Base-by-base conservation (phyloP, 2,329 filamentous ascomycete species). In the Trichoderma sp. region DNA sequence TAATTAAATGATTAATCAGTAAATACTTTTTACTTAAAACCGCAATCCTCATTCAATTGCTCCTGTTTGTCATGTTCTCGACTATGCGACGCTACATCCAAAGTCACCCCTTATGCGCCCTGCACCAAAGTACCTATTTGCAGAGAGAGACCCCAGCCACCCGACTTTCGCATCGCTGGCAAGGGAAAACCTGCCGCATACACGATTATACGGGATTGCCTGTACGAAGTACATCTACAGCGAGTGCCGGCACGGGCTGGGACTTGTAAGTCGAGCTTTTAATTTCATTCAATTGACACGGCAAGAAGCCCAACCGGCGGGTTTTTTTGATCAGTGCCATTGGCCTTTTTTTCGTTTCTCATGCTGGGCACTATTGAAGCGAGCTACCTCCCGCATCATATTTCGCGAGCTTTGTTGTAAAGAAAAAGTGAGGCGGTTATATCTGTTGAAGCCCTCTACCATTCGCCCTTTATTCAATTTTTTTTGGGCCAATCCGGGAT, bases 61-160 rank as follows among this genome's bases (percentile, higher is more conserved):
- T 21, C 27, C 16, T 19, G 5, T 14, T 4, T 16, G 19, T 1
- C 31, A 5, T 3, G 8, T 21, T 11, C 6, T 27, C 13, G 10
- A 11, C 31, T 16, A 61, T 55, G 47, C 24, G 31, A 43, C 24
- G 11, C 27, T 27, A 13, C 31, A 13, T 21, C 33, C 21, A 19
- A 68, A 52, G 76, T 76, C 70, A n/a, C 56, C 29, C 68, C 61
- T 70, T 77, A 77, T 73, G 75, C 73, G 49, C 64, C 57, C 55
- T 58, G 73, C 76, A 77, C 74, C 70, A 72, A 29, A 29, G 43
- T 37, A 53, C 33, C 33, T 14, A 5, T 16, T 49, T 56, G 67
- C 68, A 70, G 68, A 66, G 68, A 70, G 65, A 59, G 55, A 55
- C 57, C 67, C 74, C 73, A 76, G 72, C 73, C 75, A 72, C 75